A percentile compares a stretch with the other conserved stretches of the same genome.
Conservation (phyloP, 306 rosid genomes). For the Medicago ruthenica region DNA sequence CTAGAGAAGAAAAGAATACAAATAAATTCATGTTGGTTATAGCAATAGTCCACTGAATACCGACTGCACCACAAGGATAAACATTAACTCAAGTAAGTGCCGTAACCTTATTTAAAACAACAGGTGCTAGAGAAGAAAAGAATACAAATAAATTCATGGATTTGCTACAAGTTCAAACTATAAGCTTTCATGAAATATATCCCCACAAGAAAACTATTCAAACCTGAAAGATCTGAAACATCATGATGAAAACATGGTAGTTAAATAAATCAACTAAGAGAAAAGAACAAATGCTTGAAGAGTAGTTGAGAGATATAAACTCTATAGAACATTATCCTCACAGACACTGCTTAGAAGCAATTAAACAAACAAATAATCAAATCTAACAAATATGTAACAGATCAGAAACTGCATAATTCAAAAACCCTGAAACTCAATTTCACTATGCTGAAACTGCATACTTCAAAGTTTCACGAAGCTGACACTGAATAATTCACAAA, state of each 20-base stretch:
- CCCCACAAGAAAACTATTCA: conserved; percentile 6
- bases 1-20: background rate
- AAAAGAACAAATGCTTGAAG: background rate
- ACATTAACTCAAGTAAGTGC: background rate
- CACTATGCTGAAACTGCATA: no score
- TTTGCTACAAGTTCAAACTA: conserved; percentile 1
- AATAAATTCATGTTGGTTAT: conserved; percentile 44
- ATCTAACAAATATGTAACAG: background rate
- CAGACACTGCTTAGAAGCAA: background rate
- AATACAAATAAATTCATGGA: background rate
- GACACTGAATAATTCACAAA: no score
- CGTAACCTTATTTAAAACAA: background rate
- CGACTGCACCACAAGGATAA: conserved; percentile 51
- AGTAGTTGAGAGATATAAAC: background rate
- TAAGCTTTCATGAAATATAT: background rate
- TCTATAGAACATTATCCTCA: background rate
- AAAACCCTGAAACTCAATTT: no score
- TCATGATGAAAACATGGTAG: conserved; percentile 23
- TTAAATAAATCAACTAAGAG: background rate
- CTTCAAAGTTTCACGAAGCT: no score
- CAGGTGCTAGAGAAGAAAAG: background rate
- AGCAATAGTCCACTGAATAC: conserved; percentile 68
- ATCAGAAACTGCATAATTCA: background rate
- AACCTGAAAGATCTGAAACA: conserved; percentile 11
- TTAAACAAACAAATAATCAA: background rate